Evolutionary conservation across 768 basidiomycete species (phyloP).

Genomic region (Obba rivulosa): DNA sequence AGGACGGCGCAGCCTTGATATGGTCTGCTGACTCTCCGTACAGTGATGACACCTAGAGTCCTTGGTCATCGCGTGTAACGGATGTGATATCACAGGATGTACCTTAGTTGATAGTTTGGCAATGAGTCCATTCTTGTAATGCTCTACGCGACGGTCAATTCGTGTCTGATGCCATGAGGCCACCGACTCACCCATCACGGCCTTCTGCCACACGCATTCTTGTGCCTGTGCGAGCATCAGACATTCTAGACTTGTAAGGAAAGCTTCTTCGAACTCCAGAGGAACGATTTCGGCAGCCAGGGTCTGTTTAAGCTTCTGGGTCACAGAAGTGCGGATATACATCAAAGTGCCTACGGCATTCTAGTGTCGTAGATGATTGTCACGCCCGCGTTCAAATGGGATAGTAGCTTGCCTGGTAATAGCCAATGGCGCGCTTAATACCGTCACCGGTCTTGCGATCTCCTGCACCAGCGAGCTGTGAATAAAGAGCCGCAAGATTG

Average conservation of each 20-base stretch:
- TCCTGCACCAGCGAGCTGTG: slow-evolving; percentile 67
- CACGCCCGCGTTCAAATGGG: not conserved
- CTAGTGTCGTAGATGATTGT: slow-evolving; percentile 27
- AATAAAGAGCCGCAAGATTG: slow-evolving; percentile 85
- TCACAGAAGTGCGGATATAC: slow-evolving; percentile 47
- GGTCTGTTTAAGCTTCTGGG: slow-evolving; percentile 44
- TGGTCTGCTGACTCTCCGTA: slow-evolving; percentile 48
- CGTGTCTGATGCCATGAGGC: not conserved
- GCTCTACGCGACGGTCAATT: slow-evolving; percentile 32
- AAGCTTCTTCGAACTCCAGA: slow-evolving; percentile 59
- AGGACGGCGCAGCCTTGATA: slow-evolving; percentile 38
- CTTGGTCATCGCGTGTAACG: slow-evolving; percentile 1
- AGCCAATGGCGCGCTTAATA: slow-evolving; percentile 68
- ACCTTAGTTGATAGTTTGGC: slow-evolving; percentile 80
- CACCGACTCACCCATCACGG: slow-evolving; percentile 59
- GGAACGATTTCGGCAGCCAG: slow-evolving; percentile 50
- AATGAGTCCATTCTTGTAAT: slow-evolving; percentile 76
- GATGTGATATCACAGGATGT: slow-evolving; percentile 1
- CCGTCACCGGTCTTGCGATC: slow-evolving; percentile 73
- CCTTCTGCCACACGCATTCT: slow-evolving; percentile 95
- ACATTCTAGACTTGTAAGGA: slow-evolving; percentile 58
- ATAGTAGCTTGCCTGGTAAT: slow-evolving; percentile 55
- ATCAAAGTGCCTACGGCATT: slow-evolving; percentile 69
- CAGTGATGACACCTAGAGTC: slow-evolving; percentile 49
- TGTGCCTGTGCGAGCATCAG: slow-evolving; percentile 93